Evolutionary conservation across 495 filamentous ascomycete species (phyloP), one percentile per base, ranked within the genome.

Genomic region (Lophiostoma macrostomum): DNA sequence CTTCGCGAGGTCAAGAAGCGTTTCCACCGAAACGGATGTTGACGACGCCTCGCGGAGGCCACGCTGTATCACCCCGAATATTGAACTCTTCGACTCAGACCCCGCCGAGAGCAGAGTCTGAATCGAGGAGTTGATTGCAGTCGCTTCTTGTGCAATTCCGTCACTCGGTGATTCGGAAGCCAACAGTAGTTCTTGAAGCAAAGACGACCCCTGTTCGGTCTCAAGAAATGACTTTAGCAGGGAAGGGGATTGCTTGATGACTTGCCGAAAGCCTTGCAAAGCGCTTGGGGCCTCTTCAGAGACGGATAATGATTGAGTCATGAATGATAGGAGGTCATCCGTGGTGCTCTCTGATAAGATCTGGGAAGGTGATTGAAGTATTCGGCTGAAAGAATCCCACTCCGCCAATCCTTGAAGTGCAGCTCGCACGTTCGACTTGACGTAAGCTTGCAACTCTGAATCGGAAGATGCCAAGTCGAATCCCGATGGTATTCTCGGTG

Each of bases 131-230:
- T 58, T 61, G 22, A 84, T 49, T 4, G 60, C 67, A 29, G 74
- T 69, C 8, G 83, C 80, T 31, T 74, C 58, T 24, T 71, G 63
- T 8, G 79, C 69, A 13, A 84, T 58, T n/a, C 73, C 73, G 16
- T 83, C 79, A 23, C 76, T 70, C 5, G 74, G 46, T 8, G 77
- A 79, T 43, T 86, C 80, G 16, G 77, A 68, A 6, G 86, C 67
- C 40, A 74, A 76, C 0, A 87, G 64, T 7, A 88, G 60, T 35
- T 73, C 76, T 22, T 73, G 76, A 13, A 82, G 67, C 38, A 87
- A 52, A 34, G 73, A 72, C 3, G 77, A 74, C 13, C 81, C 81
- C 53, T 76, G 46, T 8, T 64, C 36, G 1, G 63, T 62, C 4
- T 54, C 31, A 2, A 69, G 19, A 34, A 71, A 71, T 0, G 25